Evolutionary conservation across 2,329 filamentous ascomycete species (phyloP).

Genomic region (Trichoderma endophyticum): DNA sequence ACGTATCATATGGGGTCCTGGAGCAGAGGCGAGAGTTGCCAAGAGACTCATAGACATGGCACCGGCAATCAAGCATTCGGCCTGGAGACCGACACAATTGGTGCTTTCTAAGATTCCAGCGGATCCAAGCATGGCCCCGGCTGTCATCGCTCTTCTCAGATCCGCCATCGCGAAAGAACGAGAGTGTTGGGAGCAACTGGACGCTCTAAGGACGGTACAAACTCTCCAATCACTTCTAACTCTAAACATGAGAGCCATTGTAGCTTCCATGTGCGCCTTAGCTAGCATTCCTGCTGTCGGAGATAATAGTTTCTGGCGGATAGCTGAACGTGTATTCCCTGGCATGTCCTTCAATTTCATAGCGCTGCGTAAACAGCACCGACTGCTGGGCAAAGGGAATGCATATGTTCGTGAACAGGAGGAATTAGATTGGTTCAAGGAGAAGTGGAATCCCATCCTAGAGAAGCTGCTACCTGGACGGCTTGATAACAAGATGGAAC

Average conservation of each 20-base stretch:
- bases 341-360: too few species aligned
- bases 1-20: not conserved
- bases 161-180: not conserved
- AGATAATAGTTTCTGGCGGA: not conserved
- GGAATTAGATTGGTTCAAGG: not conserved
- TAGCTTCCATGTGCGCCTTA: not conserved
- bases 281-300: not conserved
- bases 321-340: too few species aligned
- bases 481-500: not conserved
- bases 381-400: not conserved
- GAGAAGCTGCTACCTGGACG: not conserved
- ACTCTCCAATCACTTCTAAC: not conserved
- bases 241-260: not conserved
- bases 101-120: not conserved
- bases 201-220: too few species aligned
- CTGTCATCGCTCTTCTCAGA: not conserved
- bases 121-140: accelerated
- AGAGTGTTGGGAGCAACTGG: not conserved
- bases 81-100: not conserved
- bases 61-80: not conserved
- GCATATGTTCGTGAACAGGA: too few species aligned
- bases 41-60: not conserved
- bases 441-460: not conserved
- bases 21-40: not conserved
- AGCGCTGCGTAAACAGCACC: not conserved